Evolutionary conservation across 805 yeast species (phyloP), one percentile per base, ranked within the genome.

Genomic region (Schizosaccharomyces osmophilus): DNA sequence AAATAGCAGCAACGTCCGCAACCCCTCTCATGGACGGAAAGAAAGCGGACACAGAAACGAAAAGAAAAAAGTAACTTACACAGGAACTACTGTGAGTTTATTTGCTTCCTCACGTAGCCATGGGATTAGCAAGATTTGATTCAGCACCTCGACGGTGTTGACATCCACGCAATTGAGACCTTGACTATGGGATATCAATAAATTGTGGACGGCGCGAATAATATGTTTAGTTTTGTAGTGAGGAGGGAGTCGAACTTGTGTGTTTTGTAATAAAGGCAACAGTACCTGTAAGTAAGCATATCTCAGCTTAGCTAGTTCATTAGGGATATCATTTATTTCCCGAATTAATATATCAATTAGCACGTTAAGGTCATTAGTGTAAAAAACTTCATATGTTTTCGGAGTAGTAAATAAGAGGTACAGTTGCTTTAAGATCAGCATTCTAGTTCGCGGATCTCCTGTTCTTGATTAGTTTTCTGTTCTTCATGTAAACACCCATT

Each of bases 351-450:
- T 88, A 67, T 87, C 95, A 15, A 85, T 82, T 62, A 89, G 77
- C 5, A 89, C 94, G 66, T 84, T 82, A 63, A 89, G 72, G 69
- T 89, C 97, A 67, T 89, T 89, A 64, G 86, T 74, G 68, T 89
- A 89, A 59, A 87, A 79, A 66, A 83, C 76, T 63, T 83, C 84
- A 61, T 79, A 74, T 0, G 94, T 83, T 45, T 73, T 72, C 5
- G 82, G 75, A 3, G 82, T 79, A 1, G 89, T 82, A 71, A 89
- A 80, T 0, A 89, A 78, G 62, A 85, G 71, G 69, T 86, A 87
- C 8, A 89, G 73, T 62, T 87, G 76, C 71, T 89, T 89, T 66
- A 89, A 76, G 68, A 85, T 84, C 73, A 89, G 78, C 2, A 87
- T 83, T 66, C 84, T 87, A 62, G 85, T 71, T 61, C 86, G 78